A percentile compares a stretch with the other conserved stretches of the same genome.
These are phyloP conservation scores for Beta lomatogona DNA, from an alignment of 179 eudicot genomes.

Conservation along the genomic window DNA sequence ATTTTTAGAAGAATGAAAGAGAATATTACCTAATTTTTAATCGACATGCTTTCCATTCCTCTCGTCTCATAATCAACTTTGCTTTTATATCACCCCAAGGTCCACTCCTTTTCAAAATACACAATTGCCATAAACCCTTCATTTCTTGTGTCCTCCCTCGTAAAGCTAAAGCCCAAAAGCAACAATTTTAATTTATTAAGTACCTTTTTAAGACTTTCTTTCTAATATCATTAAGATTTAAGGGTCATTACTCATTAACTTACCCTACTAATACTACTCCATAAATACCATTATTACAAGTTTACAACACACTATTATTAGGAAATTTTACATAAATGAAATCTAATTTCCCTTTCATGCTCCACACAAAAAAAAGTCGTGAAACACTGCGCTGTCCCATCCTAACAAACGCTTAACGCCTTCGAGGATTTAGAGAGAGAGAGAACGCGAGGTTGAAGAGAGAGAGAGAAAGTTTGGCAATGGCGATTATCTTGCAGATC, in stretches of 20 bases:
- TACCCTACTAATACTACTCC: too few relatives aligned
- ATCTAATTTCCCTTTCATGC: background rate
- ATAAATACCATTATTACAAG: too few relatives aligned
- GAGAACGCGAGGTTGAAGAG: slow-evolving; percentile 12
- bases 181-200: background rate
- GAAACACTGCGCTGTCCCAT: slow-evolving; percentile 7
- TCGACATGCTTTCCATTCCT: slow-evolving; percentile 17
- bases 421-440: slow-evolving; percentile 29
- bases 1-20: background rate
- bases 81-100: slow-evolving; percentile 23
- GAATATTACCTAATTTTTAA: background rate
- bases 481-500: slow-evolving; percentile 54
- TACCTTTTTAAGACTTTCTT: background rate
- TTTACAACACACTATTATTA: background rate
- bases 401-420: slow-evolving; percentile 26
- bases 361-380: background rate
- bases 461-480: slow-evolving; percentile 31
- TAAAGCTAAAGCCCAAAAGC: slow-evolving; percentile 20
- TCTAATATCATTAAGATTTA: too few relatives aligned
- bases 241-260: too few relatives aligned
- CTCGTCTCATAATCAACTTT: slow-evolving; percentile 7
- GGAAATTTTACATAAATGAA: background rate
- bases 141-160: background rate
- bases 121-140: background rate
- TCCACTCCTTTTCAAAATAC: background rate